Evolutionary conservation across 2,329 filamentous ascomycete genomes (phyloP).

Genomic region (Cryoendolithus antarcticus): DNA sequence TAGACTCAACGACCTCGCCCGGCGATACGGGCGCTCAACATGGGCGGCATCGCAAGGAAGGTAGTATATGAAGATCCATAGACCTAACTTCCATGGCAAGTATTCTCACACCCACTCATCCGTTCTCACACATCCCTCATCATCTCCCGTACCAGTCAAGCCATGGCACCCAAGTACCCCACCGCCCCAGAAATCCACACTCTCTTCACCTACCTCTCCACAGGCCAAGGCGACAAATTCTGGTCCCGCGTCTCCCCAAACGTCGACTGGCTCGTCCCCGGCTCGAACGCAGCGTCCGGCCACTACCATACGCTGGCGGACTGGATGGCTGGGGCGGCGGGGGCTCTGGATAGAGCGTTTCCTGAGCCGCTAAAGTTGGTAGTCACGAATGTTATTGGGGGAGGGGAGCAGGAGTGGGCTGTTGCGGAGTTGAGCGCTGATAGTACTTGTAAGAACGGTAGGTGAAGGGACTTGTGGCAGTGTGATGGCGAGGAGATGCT

Average conservation of each 20-base stretch:
- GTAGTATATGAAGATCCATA: too few species aligned
- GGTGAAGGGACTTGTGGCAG: neutral
- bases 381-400: conserved; percentile 16
- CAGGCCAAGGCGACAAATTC: conserved; percentile 14
- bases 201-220: conserved; percentile 11
- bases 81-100: too few species aligned
- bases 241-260: conserved; percentile 15
- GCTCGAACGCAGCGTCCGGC: conserved; percentile 16
- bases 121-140: too few species aligned
- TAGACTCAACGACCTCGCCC: too few species aligned
- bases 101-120: too few species aligned
- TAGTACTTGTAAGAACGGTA: conserved; percentile 17
- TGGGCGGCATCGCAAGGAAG: too few species aligned
- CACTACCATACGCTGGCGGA: conserved; percentile 5
- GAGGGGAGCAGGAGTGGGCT: conserved; percentile 17
- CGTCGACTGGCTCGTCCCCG: conserved; percentile 20
- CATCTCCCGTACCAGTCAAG: too few species aligned
- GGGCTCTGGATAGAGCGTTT: conserved; percentile 4
- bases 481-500: neutral
- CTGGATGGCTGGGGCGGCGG: too few species aligned
- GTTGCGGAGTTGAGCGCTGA: conserved; percentile 17
- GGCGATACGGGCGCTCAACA: too few species aligned
- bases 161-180: conserved; percentile 5
- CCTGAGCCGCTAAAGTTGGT: conserved; percentile 12
- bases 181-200: conserved; percentile 12